These are phyloP conservation scores for Neonectria ditissima DNA, from an alignment of 2,329 filamentous ascomycete genomes.

Conservation along the genomic window DNA sequence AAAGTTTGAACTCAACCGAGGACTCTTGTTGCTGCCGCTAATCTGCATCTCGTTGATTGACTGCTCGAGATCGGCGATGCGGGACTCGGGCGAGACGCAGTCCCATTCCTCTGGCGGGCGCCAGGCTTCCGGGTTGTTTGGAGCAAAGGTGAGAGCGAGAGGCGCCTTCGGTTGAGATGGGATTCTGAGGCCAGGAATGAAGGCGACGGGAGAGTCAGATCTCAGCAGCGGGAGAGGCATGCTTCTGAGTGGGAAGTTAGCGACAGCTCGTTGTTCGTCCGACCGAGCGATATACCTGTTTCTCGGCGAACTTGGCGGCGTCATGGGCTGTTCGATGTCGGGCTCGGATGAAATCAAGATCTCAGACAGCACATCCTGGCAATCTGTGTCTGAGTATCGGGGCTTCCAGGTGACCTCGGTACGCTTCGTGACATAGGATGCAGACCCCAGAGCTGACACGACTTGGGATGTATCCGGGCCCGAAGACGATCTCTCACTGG, in stretches of 20 bases:
- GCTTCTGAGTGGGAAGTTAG: conserved; percentile 29
- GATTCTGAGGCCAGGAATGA: conserved; percentile 20
- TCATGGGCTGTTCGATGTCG: conserved; percentile 29
- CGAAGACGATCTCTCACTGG: not conserved
- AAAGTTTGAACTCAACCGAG: conserved; percentile 3
- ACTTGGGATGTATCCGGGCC: conserved; percentile 21
- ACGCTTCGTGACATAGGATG: conserved; percentile 30
- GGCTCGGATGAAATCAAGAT: conserved; percentile 36
- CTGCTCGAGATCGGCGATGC: not conserved
- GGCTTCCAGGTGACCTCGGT: conserved; percentile 25
- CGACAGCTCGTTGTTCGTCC: not conserved
- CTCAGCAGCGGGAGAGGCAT: conserved; percentile 28
- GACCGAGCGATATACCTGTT: conserved; percentile 22
- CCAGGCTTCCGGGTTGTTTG: conserved; percentile 58
- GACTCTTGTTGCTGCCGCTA: not conserved
- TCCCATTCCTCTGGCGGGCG: conserved; percentile 59
- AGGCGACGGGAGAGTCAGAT: conserved; percentile 31
- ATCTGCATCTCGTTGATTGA: conserved; percentile 10
- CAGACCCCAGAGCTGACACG: conserved; percentile 27
- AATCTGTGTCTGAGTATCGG: conserved; percentile 17
- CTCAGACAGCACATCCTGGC: conserved; percentile 30
- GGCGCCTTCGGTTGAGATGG: conserved; percentile 25
- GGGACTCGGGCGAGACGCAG: conserved; percentile 35
- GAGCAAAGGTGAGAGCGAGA: conserved; percentile 43
- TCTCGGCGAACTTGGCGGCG: conserved; percentile 26